Evolutionary conservation across 208 protist genomes (phyloP).

Genomic region (Tritrichomonas foetus): DNA sequence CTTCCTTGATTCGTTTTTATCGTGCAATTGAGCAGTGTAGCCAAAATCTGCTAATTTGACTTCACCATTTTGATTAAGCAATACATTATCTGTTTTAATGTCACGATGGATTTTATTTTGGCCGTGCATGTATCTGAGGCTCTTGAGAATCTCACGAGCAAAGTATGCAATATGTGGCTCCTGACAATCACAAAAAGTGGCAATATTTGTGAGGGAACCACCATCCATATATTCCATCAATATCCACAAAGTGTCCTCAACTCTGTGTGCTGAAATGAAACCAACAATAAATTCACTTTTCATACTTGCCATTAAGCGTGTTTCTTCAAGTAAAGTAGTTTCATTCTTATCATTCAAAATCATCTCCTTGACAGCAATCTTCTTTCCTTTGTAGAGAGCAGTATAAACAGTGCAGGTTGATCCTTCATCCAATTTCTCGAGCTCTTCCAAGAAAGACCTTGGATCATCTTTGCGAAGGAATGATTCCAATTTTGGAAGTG

Average conservation of each 20-base stretch:
- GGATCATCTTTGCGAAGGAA: neutral
- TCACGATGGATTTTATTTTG: neutral
- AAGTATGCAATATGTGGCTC: conserved; percentile 38
- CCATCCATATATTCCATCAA: conserved; percentile 12
- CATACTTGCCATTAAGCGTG: neutral
- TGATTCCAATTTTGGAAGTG: neutral
- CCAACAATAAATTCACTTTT: neutral
- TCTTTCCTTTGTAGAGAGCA: neutral
- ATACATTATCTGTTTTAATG: neutral
- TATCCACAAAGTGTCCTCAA: neutral
- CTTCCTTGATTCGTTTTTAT: neutral
- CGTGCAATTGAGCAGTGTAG: neutral
- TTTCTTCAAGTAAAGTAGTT: neutral
- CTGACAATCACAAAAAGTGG: neutral
- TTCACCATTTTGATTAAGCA: neutral
- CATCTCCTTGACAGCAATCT: conserved; percentile 21
- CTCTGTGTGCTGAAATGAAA: neutral
- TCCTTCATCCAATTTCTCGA: conserved; percentile 8
- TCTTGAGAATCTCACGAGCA: neutral
- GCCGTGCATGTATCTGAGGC: neutral
- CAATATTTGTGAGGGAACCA: neutral
- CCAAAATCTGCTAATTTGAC: neutral
- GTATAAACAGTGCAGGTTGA: conserved; percentile 35
- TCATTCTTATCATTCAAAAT: neutral
- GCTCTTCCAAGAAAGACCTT: neutral